Base-by-base conservation (phyloP, 2,329 filamentous ascomycete genomes). In the Fusarium clavum region DNA sequence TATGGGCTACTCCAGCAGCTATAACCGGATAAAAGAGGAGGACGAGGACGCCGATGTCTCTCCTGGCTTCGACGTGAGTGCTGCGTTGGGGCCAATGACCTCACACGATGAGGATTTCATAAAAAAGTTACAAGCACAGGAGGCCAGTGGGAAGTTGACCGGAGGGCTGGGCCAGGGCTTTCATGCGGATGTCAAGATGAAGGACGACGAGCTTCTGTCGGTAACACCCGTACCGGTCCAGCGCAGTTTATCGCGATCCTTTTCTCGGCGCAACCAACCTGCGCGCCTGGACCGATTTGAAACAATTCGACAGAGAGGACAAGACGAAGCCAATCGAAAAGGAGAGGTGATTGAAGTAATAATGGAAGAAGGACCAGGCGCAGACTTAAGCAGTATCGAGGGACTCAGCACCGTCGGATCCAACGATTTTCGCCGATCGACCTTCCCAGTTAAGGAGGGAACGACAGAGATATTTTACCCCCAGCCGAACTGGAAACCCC, bases 401-500 rank as follows among this genome's bases (percentile, higher is more conserved):
- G 86, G 86, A 3, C 83, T 83, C 4, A 70, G 67, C 43, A 72
- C 70, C 41, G 64, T 75, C 43, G 74, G 60, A 20, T 72, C 75
- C 8, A 71, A 76, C 46, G 73, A 76, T 12, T 78, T 77, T 65
- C 80, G 80, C 8, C 80, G 77, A 24, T 79, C 81, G 16, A 82
- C 79, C 2, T 80, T 82, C 45, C 77, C 80, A 6, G 70, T 71
- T n/a, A 75, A 79, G 18, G 77, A 80, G 57, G 47, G 55, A 20
- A 80, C 80, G 54, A 82, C 82, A 1, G 81, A 87, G 57, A 78
- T 88, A 1, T 89, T 89, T 70, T 90, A 88, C 67, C 88, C 88
- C 1, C 86, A 88, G 61, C 87, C 88, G 4, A 86, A 91, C 76
- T 91, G 89, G 90, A 90, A 88, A 74, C 90, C 89, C 0, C 86